Conservation (phyloP, 805 yeast genomes). For the Cyberlindnera bimundalis region DNA sequence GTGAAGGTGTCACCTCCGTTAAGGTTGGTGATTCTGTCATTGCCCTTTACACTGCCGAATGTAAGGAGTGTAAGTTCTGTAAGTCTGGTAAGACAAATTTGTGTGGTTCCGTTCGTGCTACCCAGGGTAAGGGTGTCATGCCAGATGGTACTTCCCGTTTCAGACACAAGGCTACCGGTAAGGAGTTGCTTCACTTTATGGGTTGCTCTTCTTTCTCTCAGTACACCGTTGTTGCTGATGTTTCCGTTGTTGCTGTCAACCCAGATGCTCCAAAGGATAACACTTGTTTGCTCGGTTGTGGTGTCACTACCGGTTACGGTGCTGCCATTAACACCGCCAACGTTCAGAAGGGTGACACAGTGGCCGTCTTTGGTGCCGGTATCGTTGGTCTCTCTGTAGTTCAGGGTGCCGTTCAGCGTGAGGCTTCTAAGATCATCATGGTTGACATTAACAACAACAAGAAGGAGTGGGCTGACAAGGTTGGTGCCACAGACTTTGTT, state of each 20-base stretch:
- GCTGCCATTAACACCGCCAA: constrained; percentile 94
- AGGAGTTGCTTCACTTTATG: constrained; percentile 88
- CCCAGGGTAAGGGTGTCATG: constrained; percentile 98
- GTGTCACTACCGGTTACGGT: constrained; percentile 98
- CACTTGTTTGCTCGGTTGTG: constrained; percentile 94
- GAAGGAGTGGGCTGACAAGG: constrained; percentile 82
- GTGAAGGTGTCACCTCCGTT: constrained; percentile 89
- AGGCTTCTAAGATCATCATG: constrained; percentile 78
- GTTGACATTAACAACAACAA: constrained; percentile 85
- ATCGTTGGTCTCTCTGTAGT: constrained; percentile 95
- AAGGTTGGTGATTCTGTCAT: constrained; percentile 93
- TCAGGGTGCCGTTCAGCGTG: constrained; percentile 86
- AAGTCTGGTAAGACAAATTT: constrained; percentile 92
- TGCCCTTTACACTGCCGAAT: constrained; percentile 95
- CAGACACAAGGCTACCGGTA: constrained; percentile 67
- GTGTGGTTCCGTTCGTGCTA: constrained; percentile 92
- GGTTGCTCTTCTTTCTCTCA: constrained; percentile 97
- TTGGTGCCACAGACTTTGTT: constrained; percentile 91
- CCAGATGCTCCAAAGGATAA: constrained; percentile 79
- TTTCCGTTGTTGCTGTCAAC: constrained; percentile 90
- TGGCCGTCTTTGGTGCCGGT: constrained; percentile 97
- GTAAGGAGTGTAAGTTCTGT: constrained; percentile 94
- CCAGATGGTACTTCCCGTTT: constrained; percentile 97
- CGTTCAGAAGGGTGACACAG: constrained; percentile 86
- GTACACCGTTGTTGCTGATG: constrained; percentile 97